Evolutionary conservation across 2,329 filamentous ascomycete species (phyloP).

Genomic region (Sphaerulina musiva): DNA sequence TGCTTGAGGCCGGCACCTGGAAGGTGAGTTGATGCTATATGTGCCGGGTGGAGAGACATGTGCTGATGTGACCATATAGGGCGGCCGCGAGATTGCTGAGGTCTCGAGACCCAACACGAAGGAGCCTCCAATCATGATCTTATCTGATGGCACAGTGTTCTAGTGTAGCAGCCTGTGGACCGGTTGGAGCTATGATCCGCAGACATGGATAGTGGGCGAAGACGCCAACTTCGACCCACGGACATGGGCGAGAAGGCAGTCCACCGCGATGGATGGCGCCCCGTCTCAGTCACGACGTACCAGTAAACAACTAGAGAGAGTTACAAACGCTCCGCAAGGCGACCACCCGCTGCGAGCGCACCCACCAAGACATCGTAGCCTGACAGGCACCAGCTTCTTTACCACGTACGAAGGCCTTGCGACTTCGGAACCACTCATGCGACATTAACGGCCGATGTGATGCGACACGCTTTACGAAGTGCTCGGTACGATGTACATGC

Average conservation of each 20-base stretch:
- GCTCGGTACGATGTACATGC: too few relatives aligned
- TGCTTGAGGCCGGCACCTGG: conserved; percentile 95
- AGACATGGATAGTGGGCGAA: conserved; percentile 10
- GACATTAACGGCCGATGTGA: conserved; percentile 7
- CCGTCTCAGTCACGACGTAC: neutral
- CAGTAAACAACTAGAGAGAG: neutral
- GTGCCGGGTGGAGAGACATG: neutral
- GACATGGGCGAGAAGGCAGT: conserved; percentile 7
- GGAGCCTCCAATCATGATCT: conserved; percentile 90
- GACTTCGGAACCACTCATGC: neutral
- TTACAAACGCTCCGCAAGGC: conserved; percentile 4
- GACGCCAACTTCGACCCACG: conserved; percentile 7
- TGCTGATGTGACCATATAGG: conserved; percentile 46
- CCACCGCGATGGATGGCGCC: conserved; percentile 7
- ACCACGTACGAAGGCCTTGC: conserved; percentile 1
- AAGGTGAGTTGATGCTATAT: conserved; percentile 60
- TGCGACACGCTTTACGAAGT: neutral
- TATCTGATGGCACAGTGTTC: conserved; percentile 95
- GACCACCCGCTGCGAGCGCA: conserved; percentile 13
- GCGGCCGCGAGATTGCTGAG: conserved; percentile 90
- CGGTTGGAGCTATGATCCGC: conserved; percentile 25
- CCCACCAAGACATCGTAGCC: conserved; percentile 6
- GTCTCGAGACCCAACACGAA: conserved; percentile 93
- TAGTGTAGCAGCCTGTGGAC: conserved; percentile 41
- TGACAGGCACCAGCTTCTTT: conserved; percentile 6